These are phyloP conservation scores for Artemisia annua DNA, from an alignment of 129 eudicot species.

Conservation along the genomic window DNA sequence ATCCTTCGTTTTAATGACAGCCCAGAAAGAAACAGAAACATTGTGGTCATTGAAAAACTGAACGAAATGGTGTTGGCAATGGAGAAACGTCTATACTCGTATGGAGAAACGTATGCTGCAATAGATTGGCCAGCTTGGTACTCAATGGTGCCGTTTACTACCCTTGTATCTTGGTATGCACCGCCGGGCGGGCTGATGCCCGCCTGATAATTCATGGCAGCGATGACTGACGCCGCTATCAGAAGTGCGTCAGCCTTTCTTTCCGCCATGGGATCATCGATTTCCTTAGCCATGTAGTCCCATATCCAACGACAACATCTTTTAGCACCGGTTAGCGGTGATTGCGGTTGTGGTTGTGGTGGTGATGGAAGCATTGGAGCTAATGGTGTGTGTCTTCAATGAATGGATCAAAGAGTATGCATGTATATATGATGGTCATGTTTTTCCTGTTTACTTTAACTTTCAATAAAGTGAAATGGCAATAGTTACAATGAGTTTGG, in stretches of 20 bases:
- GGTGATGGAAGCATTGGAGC: conserved; percentile 24
- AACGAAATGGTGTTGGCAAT: conserved; percentile 30
- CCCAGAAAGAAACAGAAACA: conserved; percentile 46
- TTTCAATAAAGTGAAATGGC: background rate
- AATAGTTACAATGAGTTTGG: background rate
- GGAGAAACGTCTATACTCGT: conserved; percentile 23
- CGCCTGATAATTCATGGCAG: conserved; percentile 25
- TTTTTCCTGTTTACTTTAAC: background rate
- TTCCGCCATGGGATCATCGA: conserved; percentile 21
- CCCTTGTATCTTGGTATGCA: conserved; percentile 4
- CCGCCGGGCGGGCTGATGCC: conserved; percentile 29
- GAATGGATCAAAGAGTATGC: background rate
- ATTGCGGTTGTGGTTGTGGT: background rate
- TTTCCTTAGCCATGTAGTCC: conserved; percentile 16
- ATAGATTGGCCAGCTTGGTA: conserved; percentile 34
- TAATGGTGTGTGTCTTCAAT: background rate
- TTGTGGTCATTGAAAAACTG: conserved; percentile 38
- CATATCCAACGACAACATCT: background rate
- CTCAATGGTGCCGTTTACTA: background rate
- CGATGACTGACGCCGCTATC: conserved; percentile 9
- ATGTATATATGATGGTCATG: background rate
- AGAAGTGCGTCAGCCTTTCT: conserved; percentile 25
- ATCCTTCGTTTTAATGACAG: conserved; percentile 29
- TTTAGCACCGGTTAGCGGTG: background rate
- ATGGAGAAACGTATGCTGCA: conserved; percentile 18